These are phyloP conservation scores for Coniosporium uncinatum DNA, from an alignment of 2,329 filamentous ascomycete genomes.

Conservation along the genomic window DNA sequence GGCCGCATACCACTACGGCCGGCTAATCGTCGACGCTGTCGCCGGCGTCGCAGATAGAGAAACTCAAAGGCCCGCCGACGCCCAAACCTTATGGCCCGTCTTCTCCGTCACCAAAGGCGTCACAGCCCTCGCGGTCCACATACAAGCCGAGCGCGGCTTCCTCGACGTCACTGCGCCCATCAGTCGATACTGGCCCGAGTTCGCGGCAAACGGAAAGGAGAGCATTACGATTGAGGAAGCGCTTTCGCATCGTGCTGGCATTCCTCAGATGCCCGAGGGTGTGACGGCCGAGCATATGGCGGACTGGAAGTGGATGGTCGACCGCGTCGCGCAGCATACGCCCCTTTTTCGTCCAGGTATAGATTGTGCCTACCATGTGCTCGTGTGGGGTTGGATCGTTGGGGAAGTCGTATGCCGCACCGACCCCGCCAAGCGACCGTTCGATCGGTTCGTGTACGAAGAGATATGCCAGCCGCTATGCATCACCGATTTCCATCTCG, in stretches of 20 bases:
- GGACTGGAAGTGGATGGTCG: background rate
- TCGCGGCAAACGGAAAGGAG: constrained; percentile 21
- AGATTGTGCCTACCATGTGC: too few species aligned
- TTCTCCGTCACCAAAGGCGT: constrained; percentile 20
- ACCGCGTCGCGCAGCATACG: constrained; percentile 3
- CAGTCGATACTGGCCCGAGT: constrained; percentile 24
- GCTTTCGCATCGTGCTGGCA: constrained; percentile 2
- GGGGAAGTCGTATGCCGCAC: too few species aligned
- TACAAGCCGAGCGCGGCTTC: constrained; percentile 17
- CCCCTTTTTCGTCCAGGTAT: too few species aligned
- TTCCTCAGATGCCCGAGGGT: constrained; percentile 1
- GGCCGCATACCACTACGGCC: background rate
- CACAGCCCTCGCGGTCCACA: constrained; percentile 15
- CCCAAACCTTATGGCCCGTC: too few species aligned
- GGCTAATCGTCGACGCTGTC: constrained; percentile 1
- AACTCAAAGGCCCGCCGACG: too few species aligned
- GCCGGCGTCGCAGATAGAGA: background rate
- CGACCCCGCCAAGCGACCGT: too few species aligned
- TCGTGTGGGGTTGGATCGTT: too few species aligned
- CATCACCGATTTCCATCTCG: too few species aligned
- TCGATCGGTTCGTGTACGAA: too few species aligned
- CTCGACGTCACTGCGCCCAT: constrained; percentile 18
- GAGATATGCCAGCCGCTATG: too few species aligned
- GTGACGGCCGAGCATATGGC: background rate
- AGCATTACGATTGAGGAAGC: constrained; percentile 15